Conservation (phyloP, 306 rosid species). For the Styphnolobium japonicum region DNA sequence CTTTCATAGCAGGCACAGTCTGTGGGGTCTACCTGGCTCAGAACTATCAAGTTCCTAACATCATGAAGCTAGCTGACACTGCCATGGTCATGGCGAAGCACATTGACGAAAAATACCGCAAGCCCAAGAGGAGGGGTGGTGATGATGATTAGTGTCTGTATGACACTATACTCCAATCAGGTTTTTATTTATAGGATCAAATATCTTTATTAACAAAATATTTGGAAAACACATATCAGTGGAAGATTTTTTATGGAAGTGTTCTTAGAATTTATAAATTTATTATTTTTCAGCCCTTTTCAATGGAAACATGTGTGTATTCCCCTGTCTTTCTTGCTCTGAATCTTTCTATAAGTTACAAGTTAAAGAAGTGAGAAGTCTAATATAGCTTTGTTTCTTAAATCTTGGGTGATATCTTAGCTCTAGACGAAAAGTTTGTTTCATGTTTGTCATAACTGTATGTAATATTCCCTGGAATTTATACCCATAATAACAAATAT, state of each 20-base stretch:
- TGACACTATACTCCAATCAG: conserved; percentile 12
- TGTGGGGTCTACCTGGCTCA: conserved; percentile 75
- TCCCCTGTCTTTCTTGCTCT: neutral
- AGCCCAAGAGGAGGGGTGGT: conserved; percentile 52
- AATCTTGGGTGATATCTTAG: too few species aligned
- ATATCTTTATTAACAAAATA: too few species aligned
- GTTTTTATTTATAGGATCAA: conserved; percentile 30
- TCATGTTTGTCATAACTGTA: too few species aligned
- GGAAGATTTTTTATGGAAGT: neutral
- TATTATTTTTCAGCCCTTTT: neutral
- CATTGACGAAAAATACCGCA: conserved; percentile 63
- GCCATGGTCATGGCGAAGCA: conserved; percentile 54
- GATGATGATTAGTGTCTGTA: conserved; percentile 28
- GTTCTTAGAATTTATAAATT: neutral
- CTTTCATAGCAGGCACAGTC: conserved; percentile 64
- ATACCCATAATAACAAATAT: too few species aligned
- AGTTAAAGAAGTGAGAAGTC: neutral
- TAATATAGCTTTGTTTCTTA: too few species aligned
- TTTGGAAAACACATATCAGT: neutral
- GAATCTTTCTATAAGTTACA: neutral
- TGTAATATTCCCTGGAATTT: too few species aligned
- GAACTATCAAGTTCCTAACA: conserved; percentile 77
- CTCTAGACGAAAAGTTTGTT: too few species aligned
- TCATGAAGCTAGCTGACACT: conserved; percentile 65
- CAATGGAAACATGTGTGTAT: neutral